phyloP scores from a whole-genome alignment of 345 rosid species.

The Eucalyptus regnans region DNA sequence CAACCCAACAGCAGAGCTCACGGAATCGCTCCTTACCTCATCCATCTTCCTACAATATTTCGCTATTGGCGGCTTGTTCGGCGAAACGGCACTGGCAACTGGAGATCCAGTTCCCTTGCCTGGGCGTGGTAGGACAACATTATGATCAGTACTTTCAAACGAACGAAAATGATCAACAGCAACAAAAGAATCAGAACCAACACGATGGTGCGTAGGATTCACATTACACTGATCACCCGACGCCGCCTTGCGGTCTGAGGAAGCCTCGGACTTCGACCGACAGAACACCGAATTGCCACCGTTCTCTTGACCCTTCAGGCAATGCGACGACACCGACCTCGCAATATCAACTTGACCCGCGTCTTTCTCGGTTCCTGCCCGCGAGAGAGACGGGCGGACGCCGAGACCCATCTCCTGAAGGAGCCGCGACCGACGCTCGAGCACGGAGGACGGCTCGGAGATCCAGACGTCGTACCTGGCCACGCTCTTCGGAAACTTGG shows the following conservation, averaged over 20 bases:
- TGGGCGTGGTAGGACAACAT: not conserved
- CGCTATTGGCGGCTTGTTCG: slow-evolving; percentile 15
- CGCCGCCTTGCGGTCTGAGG: slow-evolving; percentile 2
- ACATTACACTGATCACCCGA: not conserved
- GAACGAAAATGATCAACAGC: not conserved
- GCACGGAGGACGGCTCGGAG: slow-evolving; percentile 29
- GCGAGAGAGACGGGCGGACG: not conserved
- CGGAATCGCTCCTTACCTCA: not conserved
- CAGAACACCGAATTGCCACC: slow-evolving; percentile 1
- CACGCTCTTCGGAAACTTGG: not conserved
- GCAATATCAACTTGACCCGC: not conserved
- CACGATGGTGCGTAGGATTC: not conserved
- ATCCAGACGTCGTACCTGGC: slow-evolving; percentile 31
- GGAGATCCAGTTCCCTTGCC: not conserved
- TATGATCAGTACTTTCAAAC: not conserved
- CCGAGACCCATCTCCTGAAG: slow-evolving; percentile 25
- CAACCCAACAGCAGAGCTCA: slow-evolving; percentile 16
- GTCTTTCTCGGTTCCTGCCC: not conserved
- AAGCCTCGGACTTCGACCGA: slow-evolving; percentile 18
- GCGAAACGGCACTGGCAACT: slow-evolving; percentile 1
- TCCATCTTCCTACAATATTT: slow-evolving; percentile 5
- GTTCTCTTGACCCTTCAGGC: not conserved
- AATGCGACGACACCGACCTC: not conserved
- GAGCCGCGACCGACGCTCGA: slow-evolving; percentile 27
- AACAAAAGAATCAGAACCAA: not conserved